Evolutionary conservation across 257 asterid species (phyloP).

Genomic region (Solanum megistacrolobum): DNA sequence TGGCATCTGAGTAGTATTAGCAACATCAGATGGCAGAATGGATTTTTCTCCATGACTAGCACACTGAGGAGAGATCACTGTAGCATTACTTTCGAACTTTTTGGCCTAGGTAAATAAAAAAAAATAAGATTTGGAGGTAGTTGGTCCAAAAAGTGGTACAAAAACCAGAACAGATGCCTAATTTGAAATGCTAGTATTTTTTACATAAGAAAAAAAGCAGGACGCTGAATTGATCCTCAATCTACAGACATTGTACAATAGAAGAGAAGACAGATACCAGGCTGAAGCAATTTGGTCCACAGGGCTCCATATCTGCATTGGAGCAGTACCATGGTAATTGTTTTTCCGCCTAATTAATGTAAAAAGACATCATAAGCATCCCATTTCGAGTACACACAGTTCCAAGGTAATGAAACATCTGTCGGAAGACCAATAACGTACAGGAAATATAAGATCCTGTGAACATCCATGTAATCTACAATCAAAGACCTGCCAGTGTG

Average conservation of each 20-base stretch:
- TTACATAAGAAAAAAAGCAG: neutral
- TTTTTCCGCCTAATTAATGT: conserved; percentile 40
- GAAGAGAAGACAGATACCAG: conserved; percentile 32
- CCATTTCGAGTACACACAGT: neutral
- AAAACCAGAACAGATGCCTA: neutral
- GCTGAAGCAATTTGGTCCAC: conserved; percentile 73
- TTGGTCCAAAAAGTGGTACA: neutral
- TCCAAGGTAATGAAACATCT: conserved; percentile 4
- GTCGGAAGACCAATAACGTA: conserved; percentile 27
- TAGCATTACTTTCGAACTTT: conserved; percentile 32
- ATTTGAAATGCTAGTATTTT: neutral
- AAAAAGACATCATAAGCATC: conserved; percentile 1
- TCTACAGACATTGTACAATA: neutral
- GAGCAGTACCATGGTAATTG: conserved; percentile 41
- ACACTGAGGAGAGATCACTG: conserved; percentile 20
- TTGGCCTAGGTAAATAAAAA: conserved; percentile 32
- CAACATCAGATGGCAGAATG: conserved; percentile 30
- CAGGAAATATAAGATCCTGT: conserved; percentile 82
- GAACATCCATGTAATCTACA: conserved; percentile 98
- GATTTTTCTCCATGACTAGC: conserved; percentile 35
- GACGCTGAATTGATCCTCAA: neutral
- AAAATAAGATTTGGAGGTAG: neutral
- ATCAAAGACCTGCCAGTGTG: conserved; percentile 69
- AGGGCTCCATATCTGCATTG: conserved; percentile 58
- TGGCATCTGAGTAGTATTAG: conserved; percentile 34